phyloP scores from a whole-genome alignment of 805 yeast genomes.

The Ogataea wickerhamii region DNA sequence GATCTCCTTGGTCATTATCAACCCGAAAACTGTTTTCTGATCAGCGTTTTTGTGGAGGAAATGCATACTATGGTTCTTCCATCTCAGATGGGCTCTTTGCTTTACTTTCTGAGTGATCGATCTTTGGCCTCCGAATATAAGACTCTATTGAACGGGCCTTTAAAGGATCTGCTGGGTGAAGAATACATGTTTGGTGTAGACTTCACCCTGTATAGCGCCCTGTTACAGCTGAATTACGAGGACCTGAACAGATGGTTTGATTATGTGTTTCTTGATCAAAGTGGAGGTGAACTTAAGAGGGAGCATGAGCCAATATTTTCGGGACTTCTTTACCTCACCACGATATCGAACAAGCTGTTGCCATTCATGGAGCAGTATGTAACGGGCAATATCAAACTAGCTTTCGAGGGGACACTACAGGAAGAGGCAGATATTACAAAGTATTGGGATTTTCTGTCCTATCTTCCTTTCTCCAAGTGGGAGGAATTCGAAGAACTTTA shows the following conservation, averaged over 20 bases:
- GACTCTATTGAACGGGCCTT: conserved; percentile 1
- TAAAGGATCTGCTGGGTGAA: conserved; percentile 4
- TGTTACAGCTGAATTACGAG: conserved; percentile 11
- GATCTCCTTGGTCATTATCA: conserved; percentile 10
- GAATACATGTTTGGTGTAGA: conserved; percentile 9
- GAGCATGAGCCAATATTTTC: conserved; percentile 11
- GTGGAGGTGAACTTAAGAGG: conserved; percentile 1
- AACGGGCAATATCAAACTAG: conserved; percentile 1
- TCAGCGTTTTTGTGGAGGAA: conserved; percentile 8
- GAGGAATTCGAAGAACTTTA: conserved; percentile 11
- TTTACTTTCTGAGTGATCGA: conserved; percentile 12
- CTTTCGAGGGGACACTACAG: conserved; percentile 1
- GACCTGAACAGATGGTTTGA: conserved; percentile 18
- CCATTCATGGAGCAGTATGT: conserved; percentile 10
- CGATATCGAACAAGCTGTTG: conserved; percentile 5
- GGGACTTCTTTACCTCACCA: conserved; percentile 14
- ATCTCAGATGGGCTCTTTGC: conserved; percentile 16
- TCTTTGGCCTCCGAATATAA: neutral
- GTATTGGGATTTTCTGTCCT: conserved; percentile 18
- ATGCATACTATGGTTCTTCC: conserved; percentile 11
- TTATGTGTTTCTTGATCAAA: conserved; percentile 3
- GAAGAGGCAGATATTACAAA: conserved; percentile 8
- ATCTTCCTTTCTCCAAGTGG: conserved; percentile 12
- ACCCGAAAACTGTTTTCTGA: conserved; percentile 13
- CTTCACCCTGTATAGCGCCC: conserved; percentile 11